phyloP scores from a whole-genome alignment of 345 rosid species.

The Moringa oleifera region DNA sequence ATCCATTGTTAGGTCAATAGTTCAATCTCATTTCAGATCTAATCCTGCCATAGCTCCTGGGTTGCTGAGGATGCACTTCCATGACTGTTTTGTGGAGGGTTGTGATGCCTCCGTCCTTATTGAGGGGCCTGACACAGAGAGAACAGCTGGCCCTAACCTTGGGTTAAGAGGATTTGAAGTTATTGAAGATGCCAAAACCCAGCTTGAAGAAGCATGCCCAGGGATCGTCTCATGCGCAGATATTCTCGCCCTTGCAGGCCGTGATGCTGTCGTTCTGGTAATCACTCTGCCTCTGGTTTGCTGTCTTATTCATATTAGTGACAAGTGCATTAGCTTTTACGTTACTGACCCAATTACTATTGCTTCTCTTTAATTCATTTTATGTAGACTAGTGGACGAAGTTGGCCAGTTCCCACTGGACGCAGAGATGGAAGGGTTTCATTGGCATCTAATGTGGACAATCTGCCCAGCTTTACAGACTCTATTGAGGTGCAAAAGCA shows the following conservation, averaged over 20 bases:
- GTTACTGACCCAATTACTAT: too few species aligned
- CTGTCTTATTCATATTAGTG: too few species aligned
- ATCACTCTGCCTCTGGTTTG: not conserved
- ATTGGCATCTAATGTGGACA: conserved; percentile 25
- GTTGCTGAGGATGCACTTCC: conserved; percentile 47
- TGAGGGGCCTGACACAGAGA: conserved; percentile 33
- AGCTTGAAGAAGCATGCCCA: conserved; percentile 44
- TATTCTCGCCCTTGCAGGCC: conserved; percentile 45
- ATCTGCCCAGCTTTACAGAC: conserved; percentile 32
- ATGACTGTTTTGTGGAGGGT: conserved; percentile 50
- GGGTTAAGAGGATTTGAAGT: conserved; percentile 38
- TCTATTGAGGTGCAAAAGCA: conserved; percentile 34
- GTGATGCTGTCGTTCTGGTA: conserved; percentile 40
- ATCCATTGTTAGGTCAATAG: conserved; percentile 31
- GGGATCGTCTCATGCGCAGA: conserved; percentile 59
- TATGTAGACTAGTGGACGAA: conserved; percentile 38
- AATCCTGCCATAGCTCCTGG: conserved; percentile 40
- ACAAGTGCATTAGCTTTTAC: not conserved
- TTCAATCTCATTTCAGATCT: conserved; percentile 21
- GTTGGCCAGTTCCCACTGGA: conserved; percentile 51
- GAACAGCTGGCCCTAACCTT: conserved; percentile 31
- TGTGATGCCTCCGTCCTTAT: conserved; percentile 53
- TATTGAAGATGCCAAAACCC: conserved; percentile 49
- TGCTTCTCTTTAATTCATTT: too few species aligned
- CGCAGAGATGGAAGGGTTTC: conserved; percentile 47